These are phyloP conservation scores for Aspergillus pseudoviridinutans DNA, from an alignment of 2,329 filamentous ascomycete species.

Conservation along the genomic window DNA sequence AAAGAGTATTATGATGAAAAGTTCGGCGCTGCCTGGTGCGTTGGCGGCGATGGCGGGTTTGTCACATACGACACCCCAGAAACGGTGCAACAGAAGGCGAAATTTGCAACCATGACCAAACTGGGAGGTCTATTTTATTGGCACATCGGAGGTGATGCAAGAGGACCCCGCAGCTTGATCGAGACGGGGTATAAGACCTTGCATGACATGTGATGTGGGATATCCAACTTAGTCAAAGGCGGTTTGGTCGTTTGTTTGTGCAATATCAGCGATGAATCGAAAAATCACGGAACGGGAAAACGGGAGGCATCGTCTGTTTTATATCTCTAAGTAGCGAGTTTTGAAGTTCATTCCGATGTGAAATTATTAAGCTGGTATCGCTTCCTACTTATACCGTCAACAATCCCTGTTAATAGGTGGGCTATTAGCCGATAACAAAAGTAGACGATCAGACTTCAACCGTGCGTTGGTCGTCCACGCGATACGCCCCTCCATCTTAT, in stretches of 20 bases:
- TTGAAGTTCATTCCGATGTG: background rate
- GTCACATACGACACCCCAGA: constrained; percentile 75
- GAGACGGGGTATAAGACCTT: constrained; percentile 57
- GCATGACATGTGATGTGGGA: constrained; percentile 34
- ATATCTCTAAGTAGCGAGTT: background rate
- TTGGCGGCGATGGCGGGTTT: constrained; percentile 69
- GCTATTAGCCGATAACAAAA: background rate
- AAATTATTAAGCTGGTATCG: background rate
- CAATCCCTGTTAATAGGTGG: background rate
- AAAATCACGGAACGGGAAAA: background rate
- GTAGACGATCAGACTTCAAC: background rate
- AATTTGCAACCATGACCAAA: constrained; percentile 66
- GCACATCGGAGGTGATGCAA: constrained; percentile 68
- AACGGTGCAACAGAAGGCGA: constrained; percentile 71
- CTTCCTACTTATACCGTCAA: background rate
- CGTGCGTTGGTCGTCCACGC: background rate
- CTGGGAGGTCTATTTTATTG: constrained; percentile 78
- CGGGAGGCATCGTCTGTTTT: background rate
- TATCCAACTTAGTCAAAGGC: background rate
- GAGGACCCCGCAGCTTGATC: constrained; percentile 55
- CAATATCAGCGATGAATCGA: background rate
- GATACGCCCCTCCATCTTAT: background rate
- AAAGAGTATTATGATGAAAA: constrained; percentile 66
- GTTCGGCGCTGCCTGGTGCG: constrained; percentile 65
- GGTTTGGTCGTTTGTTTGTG: background rate